Evolutionary conservation across 192 early-diverging fungal genomes (phyloP).

Genomic region (Entomortierella parvispora): DNA sequence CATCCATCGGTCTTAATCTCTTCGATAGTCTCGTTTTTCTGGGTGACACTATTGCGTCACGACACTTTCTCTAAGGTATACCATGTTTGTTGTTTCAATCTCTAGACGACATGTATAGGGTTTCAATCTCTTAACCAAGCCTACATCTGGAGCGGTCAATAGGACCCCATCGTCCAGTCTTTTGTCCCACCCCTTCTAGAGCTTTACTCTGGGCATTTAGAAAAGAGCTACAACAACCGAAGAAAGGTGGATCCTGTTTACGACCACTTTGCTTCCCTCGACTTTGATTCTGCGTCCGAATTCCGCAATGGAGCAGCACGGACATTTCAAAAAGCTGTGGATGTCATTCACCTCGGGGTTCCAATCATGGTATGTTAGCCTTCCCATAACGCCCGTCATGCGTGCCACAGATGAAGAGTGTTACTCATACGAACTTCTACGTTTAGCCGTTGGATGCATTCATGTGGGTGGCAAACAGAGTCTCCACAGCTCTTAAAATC

Average conservation of each 20-base stretch:
- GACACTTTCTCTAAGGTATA: conserved; percentile 45
- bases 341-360: conserved; percentile 45
- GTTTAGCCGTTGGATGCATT: conserved; percentile 37
- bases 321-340: conserved; percentile 34
- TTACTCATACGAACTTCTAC: background rate
- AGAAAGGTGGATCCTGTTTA: conserved; percentile 22
- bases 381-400: background rate
- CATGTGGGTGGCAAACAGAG: conserved; percentile 40
- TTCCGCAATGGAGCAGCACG: conserved; percentile 14
- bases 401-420: background rate
- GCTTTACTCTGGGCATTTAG: conserved; percentile 28
- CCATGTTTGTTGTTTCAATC: no score
- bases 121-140: background rate
- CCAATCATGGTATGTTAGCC: conserved; percentile 17
- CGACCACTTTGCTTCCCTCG: conserved; percentile 32
- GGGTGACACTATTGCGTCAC: conserved; percentile 35
- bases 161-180: conserved; percentile 22
- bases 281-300: conserved; percentile 34
- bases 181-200: conserved; percentile 33
- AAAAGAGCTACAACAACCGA: conserved; percentile 24
- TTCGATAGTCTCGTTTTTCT: conserved; percentile 33
- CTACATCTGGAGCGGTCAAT: background rate
- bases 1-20: conserved; percentile 44
- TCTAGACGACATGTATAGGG: background rate
- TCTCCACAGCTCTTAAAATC: conserved; percentile 11